A percentile compares a stretch with the other conserved stretches of the same genome.
Conservation (phyloP, 2,329 filamentous ascomycete genomes). For the Aspergillus udagawae region DNA sequence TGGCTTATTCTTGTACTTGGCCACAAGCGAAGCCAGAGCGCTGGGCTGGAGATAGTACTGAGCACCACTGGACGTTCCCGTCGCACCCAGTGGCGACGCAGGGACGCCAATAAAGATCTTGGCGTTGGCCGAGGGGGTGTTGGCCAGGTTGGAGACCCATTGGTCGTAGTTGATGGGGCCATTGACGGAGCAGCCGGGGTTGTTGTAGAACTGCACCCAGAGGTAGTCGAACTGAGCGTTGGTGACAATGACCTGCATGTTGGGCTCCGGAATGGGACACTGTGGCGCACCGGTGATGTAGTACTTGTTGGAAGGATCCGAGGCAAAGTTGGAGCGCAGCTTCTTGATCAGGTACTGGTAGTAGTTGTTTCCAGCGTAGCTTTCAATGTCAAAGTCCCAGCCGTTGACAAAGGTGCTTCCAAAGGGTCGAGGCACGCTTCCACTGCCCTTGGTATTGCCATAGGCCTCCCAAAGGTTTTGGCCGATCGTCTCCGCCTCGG, state of each 20-base stretch:
- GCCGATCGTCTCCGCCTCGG: slow-evolving; percentile 41
- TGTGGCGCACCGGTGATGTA: slow-evolving; percentile 50
- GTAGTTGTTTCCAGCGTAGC: slow-evolving; percentile 30
- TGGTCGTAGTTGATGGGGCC: slow-evolving; percentile 21
- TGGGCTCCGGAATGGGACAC: slow-evolving; percentile 44
- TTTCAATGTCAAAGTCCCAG: slow-evolving; percentile 52
- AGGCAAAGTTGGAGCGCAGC: slow-evolving; percentile 32
- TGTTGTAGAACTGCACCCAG: slow-evolving; percentile 47
- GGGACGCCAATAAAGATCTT: slow-evolving; percentile 21
- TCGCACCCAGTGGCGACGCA: slow-evolving; percentile 30
- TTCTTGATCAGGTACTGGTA: slow-evolving; percentile 25
- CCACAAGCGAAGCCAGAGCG: slow-evolving; percentile 11
- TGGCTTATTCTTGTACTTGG: slow-evolving; percentile 6
- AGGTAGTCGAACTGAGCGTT: slow-evolving; percentile 42
- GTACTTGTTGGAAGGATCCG: slow-evolving; percentile 34
- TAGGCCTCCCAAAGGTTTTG: slow-evolving; percentile 43
- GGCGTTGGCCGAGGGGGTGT: slow-evolving; percentile 17
- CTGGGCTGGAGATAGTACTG: slow-evolving; percentile 16
- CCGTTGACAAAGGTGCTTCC: slow-evolving; percentile 43
- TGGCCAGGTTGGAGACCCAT: slow-evolving; percentile 15
- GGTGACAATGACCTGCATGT: slow-evolving; percentile 39
- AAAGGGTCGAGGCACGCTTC: slow-evolving; percentile 31
- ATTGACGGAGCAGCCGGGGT: slow-evolving; percentile 26
- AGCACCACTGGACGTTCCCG: slow-evolving; percentile 21
- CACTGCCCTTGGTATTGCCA: slow-evolving; percentile 31